Evolutionary conservation across 306 rosid genomes (phyloP), one percentile per base, ranked within the genome.

Genomic region (Medicago lupulina): DNA sequence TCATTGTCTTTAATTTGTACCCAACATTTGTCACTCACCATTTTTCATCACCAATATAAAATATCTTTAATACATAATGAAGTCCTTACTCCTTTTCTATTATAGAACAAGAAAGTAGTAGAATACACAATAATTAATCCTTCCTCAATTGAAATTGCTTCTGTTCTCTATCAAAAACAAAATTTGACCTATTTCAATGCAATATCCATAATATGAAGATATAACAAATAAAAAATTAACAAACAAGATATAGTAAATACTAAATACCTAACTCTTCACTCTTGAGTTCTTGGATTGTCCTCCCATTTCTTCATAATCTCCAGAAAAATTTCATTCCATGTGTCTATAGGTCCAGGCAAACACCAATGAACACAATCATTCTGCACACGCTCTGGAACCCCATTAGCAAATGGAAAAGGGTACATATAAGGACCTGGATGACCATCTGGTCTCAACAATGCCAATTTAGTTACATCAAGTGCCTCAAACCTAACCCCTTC

Each of bases 291-390:
- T 6, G 64, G 68, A 0, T 41, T 67, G 1, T 77, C 81, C 80
- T 43, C 74, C 96, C 88, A 88, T 73, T 76, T 91, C 87, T 82
- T 90, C 77, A 89, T 47, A 1, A 86, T 19, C 76, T 88, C 81
- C 0, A 93, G 79, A 74, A 93, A 62, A 16, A 93, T 88, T 68
- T 88, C 94, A 89, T 93, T 93, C 98, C 98, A 93, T 9, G 97
- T 89, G 75, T 93, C 98, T 11, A 93, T 68, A 60, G 98, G 87
- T 13, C 98, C 98, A 0, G 98, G 97, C 82, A 94, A 78, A 79
- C 98, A 94, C 98, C 98, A 94, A 81, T 94, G 98, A 53, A 91
- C 94, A 82, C 98, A 94, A 67, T 94, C 97, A 77, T 91, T 94
- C 31, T 91, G 98, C 3, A 94, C 88, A 5, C 79, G 85, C 38